phyloP scores from a whole-genome alignment of 345 rosid species.

The Dipteronia sinensis region DNA sequence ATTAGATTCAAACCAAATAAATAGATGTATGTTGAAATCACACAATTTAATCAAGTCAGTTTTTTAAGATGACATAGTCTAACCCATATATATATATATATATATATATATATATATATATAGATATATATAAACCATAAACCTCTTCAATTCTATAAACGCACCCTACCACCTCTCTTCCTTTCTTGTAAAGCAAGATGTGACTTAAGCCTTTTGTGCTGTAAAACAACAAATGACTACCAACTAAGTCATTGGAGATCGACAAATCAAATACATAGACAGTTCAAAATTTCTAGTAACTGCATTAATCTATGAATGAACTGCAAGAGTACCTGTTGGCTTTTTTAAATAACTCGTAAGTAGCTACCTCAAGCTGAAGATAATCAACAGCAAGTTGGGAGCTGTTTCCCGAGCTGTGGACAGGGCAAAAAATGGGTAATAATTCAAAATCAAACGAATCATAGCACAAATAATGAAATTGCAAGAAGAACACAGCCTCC shows the following conservation, averaged over 20 bases:
- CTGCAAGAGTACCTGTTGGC: constrained; percentile 10
- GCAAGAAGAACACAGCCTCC: too few relatives aligned
- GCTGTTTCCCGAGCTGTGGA: constrained; percentile 4
- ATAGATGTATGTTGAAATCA: too few relatives aligned
- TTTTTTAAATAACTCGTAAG: constrained; percentile 8
- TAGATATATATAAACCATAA: too few relatives aligned
- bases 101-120: too few relatives aligned
- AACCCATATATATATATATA: too few relatives aligned
- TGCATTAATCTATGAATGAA: not conserved
- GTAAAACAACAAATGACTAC: not conserved
- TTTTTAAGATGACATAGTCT: too few relatives aligned
- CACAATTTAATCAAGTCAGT: too few relatives aligned
- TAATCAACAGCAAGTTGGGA: constrained; percentile 10
- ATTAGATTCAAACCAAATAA: too few relatives aligned
- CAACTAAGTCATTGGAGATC: too few relatives aligned
- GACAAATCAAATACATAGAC: not conserved
- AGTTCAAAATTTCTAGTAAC: not conserved
- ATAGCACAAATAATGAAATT: not conserved
- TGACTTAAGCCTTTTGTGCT: not conserved
- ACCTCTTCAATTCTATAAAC: too few relatives aligned
- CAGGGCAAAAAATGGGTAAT: not conserved
- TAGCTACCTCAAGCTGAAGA: constrained; percentile 5
- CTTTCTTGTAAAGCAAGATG: not conserved
- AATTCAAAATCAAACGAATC: not conserved
- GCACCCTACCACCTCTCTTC: too few relatives aligned